phyloP scores from a whole-genome alignment of 305 asterid genomes.

The Solanum chacoense region DNA sequence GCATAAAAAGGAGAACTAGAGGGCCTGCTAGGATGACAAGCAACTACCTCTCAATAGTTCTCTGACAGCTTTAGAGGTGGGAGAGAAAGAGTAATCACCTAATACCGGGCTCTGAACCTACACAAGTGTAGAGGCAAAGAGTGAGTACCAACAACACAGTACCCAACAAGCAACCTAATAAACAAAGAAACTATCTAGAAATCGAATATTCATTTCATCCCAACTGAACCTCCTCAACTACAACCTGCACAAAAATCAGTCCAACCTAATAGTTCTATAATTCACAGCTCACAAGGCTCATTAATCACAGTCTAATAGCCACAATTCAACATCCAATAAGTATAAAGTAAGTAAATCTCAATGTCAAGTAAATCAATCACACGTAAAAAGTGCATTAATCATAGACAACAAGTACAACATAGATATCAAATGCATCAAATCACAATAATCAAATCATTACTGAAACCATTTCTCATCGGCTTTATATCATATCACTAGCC shows the following conservation, averaged over 20 bases:
- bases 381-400: background rate
- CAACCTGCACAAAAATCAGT: background rate
- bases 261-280: background rate
- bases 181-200: background rate
- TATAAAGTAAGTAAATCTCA: background rate
- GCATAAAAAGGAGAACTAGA: background rate
- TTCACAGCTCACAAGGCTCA: background rate
- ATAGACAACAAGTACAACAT: background rate
- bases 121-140: background rate
- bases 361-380: no score
- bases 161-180: background rate
- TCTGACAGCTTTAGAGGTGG: background rate
- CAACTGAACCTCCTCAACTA: background rate
- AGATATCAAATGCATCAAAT: background rate
- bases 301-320: background rate
- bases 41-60: background rate
- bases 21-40: background rate
- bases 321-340: background rate
- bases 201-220: background rate
- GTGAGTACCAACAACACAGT: background rate
- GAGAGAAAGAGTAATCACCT: background rate
- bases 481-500: background rate
- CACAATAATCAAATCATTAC: background rate
- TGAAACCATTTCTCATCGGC: background rate
- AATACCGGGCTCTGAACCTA: background rate